phyloP scores from a whole-genome alignment of 768 basidiomycete genomes.

The Boletus rex-veris region DNA sequence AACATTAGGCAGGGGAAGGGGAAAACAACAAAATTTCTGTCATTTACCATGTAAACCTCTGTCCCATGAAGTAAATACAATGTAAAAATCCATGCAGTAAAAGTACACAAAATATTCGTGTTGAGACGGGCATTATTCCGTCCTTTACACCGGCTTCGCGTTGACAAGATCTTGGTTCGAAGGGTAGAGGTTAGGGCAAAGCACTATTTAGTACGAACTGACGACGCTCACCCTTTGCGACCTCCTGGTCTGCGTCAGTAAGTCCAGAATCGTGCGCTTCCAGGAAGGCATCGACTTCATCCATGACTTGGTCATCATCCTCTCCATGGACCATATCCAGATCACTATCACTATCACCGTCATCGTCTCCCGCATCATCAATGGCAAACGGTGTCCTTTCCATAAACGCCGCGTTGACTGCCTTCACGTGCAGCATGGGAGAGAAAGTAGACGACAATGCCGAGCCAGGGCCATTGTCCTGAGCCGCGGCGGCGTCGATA shows the following conservation, averaged over 20 bases:
- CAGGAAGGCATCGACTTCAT: conserved; percentile 93
- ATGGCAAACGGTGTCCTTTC: conserved; percentile 96
- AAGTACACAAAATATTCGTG: conserved; percentile 11
- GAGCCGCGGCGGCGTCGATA: conserved; percentile 36
- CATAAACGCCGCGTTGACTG: conserved; percentile 80
- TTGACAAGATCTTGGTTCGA: conserved; percentile 48
- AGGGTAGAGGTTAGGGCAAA: neutral
- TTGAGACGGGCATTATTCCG: neutral
- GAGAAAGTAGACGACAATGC: conserved; percentile 37
- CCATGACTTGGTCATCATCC: conserved; percentile 79
- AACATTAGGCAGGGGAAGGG: no score
- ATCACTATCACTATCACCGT: conserved; percentile 64
- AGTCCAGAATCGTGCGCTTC: conserved; percentile 90
- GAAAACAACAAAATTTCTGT: no score
- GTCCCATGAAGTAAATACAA: conserved; percentile 5
- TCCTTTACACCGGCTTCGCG: conserved; percentile 48
- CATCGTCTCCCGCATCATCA: conserved; percentile 76
- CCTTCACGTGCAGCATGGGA: conserved; percentile 65
- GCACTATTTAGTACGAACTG: neutral
- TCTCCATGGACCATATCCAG: conserved; percentile 50
- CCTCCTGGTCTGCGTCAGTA: conserved; percentile 72
- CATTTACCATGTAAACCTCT: neutral
- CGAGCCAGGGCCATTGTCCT: conserved; percentile 24
- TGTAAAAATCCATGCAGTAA: conserved; percentile 9
- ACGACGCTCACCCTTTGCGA: conserved; percentile 60